Evolutionary conservation across 805 yeast species (phyloP).

Genomic region (Groenewaldozyma tartarivorans): DNA sequence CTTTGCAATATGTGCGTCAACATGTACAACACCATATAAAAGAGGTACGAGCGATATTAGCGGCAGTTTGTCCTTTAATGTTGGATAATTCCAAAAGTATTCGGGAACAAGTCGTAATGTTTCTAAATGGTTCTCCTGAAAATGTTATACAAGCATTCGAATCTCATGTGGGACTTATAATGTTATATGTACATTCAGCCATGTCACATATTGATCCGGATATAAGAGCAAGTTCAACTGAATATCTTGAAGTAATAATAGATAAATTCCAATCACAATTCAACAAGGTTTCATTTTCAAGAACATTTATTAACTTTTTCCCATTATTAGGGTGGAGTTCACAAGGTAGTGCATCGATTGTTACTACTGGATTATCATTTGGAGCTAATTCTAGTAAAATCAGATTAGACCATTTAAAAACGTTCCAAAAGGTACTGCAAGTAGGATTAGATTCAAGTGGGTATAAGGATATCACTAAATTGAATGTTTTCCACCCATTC

Average conservation of each 20-base stretch:
- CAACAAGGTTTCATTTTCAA: slow-evolving; percentile 56
- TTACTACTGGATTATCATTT: slow-evolving; percentile 24
- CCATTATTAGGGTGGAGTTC: slow-evolving; percentile 61
- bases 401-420: slow-evolving; percentile 27
- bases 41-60: slow-evolving; percentile 46
- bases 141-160: slow-evolving; percentile 18
- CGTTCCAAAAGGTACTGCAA: slow-evolving; percentile 34
- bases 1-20: slow-evolving; percentile 41
- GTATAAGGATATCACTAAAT: slow-evolving; percentile 8
- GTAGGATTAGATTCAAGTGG: slow-evolving; percentile 32
- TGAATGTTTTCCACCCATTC: slow-evolving; percentile 34
- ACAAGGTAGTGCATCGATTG: slow-evolving; percentile 19
- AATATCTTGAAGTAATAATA: slow-evolving; percentile 53
- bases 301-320: slow-evolving; percentile 57
- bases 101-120: slow-evolving; percentile 46
- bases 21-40: slow-evolving; percentile 45
- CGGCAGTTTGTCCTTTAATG: slow-evolving; percentile 50
- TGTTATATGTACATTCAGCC: slow-evolving; percentile 76
- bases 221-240: slow-evolving; percentile 66
- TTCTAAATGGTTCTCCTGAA: slow-evolving; percentile 16
- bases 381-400: slow-evolving; percentile 17
- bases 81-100: slow-evolving; percentile 61
- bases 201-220: slow-evolving; percentile 85
- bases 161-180: slow-evolving; percentile 30
- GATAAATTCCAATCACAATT: slow-evolving; percentile 45